Conservation (phyloP, 495 filamentous ascomycete genomes). For the Annulohypoxylon stygium region DNA sequence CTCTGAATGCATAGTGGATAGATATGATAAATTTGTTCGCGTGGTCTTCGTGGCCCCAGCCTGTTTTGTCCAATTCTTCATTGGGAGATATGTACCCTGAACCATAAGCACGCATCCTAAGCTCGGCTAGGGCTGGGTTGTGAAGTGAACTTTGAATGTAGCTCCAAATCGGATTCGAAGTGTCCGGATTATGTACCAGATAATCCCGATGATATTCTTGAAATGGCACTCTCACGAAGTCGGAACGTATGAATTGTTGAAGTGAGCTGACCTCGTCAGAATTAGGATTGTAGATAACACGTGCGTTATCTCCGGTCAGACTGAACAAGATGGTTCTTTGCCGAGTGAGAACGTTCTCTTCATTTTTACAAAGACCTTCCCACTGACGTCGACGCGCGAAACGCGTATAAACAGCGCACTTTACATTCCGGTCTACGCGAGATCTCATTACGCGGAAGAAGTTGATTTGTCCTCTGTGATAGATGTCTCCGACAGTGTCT, state of each 20-base stretch:
- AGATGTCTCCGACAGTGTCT: neutral
- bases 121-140: neutral
- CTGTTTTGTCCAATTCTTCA: neutral
- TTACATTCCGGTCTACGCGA: slow-evolving; percentile 14
- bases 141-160: slow-evolving; percentile 4
- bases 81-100: neutral
- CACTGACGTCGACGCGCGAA: neutral
- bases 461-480: neutral
- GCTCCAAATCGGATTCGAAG: slow-evolving; percentile 14
- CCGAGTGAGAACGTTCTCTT: neutral
- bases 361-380: neutral
- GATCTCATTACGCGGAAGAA: slow-evolving; percentile 27
- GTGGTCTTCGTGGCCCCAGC: slow-evolving; percentile 30
- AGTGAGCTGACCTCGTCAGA: neutral
- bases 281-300: neutral
- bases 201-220: neutral
- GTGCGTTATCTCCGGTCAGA: neutral
- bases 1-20: neutral
- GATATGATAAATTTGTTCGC: slow-evolving; percentile 20
- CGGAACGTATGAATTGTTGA: slow-evolving; percentile 11
- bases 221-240: neutral
- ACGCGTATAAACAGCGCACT: neutral
- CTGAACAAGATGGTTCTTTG: neutral
- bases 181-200: neutral
- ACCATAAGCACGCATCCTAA: neutral